Evolutionary conservation across 805 yeast species (phyloP), one percentile per base, ranked within the genome.

Genomic region (Teunomyces tritomae): DNA sequence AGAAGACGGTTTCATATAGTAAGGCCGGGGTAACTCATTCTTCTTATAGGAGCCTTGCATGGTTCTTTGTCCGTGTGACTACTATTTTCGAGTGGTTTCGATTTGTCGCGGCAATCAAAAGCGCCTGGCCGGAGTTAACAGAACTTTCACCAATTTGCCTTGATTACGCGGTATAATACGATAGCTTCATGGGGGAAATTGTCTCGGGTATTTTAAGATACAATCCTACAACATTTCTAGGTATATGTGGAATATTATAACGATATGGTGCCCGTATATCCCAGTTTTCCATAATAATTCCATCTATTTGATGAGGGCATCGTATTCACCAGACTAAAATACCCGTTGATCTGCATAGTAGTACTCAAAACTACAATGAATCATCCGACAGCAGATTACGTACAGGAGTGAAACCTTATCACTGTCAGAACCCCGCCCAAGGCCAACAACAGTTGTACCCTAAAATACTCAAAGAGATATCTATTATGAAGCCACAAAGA

Each of bases 11-110:
- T 71, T 73, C 77, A 73, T 73, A 54, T 73, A 69, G 57, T 73
- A 73, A 5, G 78, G 78, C 49, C 77, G 59, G 16, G 78, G 78
- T 43, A 73, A 63, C 11, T 77, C 78, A 51, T 68, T 64, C 46
- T 60, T 64, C 45, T 68, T 69, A 54, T 73, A 70, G 9, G 71
- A 59, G 32, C 78, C 78, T 62, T 73, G 78, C 78, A 73, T 73
- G 46, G 43, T 27, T 46, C 13, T 17, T 7, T 32, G 24, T 32
- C 9, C 10, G 7, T 44, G 11, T 16, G 16, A 28, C 17, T 10
- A 43, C n/a, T 30, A n/a, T 13, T 16, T 27, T 34, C n/a, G 24
- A 11, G 30, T 13, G n/a, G 37, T 24, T 30, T 24, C 29, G 16
- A 14, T 44, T 43, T 16, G 34, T 39, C 37, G 40, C 34, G 14